Base-by-base conservation (phyloP, 139 green algal genomes). In the Coelastrella sp. region DNA sequence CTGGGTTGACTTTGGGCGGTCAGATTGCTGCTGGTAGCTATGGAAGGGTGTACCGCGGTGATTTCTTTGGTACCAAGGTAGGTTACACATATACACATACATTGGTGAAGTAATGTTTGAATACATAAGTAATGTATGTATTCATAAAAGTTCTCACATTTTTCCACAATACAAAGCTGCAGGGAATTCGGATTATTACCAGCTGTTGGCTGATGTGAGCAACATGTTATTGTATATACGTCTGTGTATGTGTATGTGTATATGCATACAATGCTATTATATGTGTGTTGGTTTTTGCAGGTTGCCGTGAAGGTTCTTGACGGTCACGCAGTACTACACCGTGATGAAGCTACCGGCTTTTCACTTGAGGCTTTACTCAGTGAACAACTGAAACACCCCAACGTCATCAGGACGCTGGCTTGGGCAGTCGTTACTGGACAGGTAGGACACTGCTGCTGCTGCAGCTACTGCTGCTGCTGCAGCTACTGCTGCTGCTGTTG, bases 271-370 rank as follows among this genome's bases (percentile, higher is more conserved):
- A 53, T 15, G 17, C 13, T 57, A 57, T 57, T 57, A 2, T 2
- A 57, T 57, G 48, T 57, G 13, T 23, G 48, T 57, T 57, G 48
- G 13, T 11, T 57, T 43, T 15, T 41, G 71, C 62, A 84, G 78
- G 60, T 84, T 45, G 78, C 78, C 48, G 78, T 84, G 7, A 84
- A 84, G 60, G 78, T 84, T 38, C 78, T 84, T n/a, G 78, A 84
- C 27, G 41, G 78, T 23, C 30, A 62, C 27, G 40, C 78, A 6
- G 62, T 84, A 27, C 15, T 75, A 15, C 60, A 48, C 2, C 60
- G 78, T 9, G 78, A 84, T 11, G 41, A 63, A 35, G 37, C 62
- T 6, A 84, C 78, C 2, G 78, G 78, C 40, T 84, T 84, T 11
- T 84, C 40, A 30, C 41, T 84, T 27, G 78, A 84, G 25, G 78